Evolutionary conservation across 768 basidiomycete genomes (phyloP).

Genomic region (Lyophyllum decastes): DNA sequence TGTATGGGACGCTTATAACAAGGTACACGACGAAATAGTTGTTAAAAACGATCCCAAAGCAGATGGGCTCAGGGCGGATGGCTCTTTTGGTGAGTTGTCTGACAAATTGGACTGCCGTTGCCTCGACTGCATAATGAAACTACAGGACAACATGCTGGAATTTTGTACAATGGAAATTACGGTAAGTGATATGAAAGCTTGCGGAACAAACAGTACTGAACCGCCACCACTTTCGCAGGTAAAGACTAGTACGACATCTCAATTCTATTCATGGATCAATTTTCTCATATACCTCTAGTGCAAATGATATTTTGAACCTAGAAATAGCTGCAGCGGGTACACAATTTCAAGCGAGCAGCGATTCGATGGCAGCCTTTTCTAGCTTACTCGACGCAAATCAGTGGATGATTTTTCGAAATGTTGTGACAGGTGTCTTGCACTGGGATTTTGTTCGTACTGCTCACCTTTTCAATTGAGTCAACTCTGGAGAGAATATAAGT

Average conservation of each 20-base stretch:
- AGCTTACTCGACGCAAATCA: conserved; percentile 57
- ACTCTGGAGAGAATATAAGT: conserved; percentile 36
- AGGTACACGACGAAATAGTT: conserved; percentile 53
- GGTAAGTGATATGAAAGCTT: conserved; percentile 31
- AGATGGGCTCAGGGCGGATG: conserved; percentile 64
- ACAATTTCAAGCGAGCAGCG: conserved; percentile 46
- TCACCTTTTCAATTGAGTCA: conserved; percentile 1
- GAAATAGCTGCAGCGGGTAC: conserved; percentile 64
- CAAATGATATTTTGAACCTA: conserved; percentile 64
- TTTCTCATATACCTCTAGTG: conserved; percentile 28
- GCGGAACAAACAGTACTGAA: neutral
- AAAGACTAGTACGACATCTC: neutral
- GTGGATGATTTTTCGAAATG: conserved; percentile 74
- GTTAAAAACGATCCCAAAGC: conserved; percentile 46
- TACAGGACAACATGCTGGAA: conserved; percentile 56
- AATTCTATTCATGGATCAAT: neutral
- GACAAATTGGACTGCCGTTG: neutral
- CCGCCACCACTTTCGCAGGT: neutral
- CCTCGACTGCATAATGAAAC: neutral
- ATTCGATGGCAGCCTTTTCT: conserved; percentile 49
- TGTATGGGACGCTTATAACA: conserved; percentile 48
- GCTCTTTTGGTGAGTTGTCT: conserved; percentile 41
- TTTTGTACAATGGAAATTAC: conserved; percentile 77
- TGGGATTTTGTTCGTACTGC: conserved; percentile 67
- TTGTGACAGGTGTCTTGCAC: conserved; percentile 55